phyloP scores from a whole-genome alignment of 495 filamentous ascomycete genomes.

The Aspergillus avenaceus region DNA sequence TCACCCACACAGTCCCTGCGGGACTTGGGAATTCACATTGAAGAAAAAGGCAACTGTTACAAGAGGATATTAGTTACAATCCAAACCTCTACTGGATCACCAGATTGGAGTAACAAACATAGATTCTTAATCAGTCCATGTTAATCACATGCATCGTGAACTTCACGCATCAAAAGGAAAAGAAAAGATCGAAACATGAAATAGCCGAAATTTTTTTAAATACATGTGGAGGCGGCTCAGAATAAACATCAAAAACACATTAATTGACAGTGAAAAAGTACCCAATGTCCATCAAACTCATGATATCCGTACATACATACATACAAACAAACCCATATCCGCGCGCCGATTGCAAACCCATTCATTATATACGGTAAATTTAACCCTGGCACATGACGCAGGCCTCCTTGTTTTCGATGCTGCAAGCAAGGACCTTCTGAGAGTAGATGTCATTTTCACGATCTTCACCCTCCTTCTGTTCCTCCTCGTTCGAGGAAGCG shows the following conservation, averaged over 20 bases:
- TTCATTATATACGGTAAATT: slow-evolving; percentile 11
- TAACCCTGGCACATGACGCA: slow-evolving; percentile 90
- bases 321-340: slow-evolving; percentile 9
- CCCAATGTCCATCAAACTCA: slow-evolving; percentile 35
- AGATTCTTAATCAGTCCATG: too few species aligned
- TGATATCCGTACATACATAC: slow-evolving; percentile 37
- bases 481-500: slow-evolving; percentile 46
- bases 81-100: too few species aligned
- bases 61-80: too few species aligned
- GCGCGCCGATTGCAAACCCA: not conserved
- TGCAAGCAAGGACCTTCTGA: slow-evolving; percentile 84
- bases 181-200: too few species aligned
- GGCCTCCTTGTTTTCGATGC: slow-evolving; percentile 86
- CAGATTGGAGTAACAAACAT: too few species aligned
- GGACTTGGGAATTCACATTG: too few species aligned
- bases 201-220: too few species aligned
- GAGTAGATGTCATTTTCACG: slow-evolving; percentile 90
- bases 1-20: too few species aligned
- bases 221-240: not conserved
- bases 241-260: slow-evolving; percentile 14
- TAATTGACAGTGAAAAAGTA: slow-evolving; percentile 12
- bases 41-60: too few species aligned
- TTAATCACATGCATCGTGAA: too few species aligned
- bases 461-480: slow-evolving; percentile 61
- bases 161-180: too few species aligned